Evolutionary conservation across 495 filamentous ascomycete genomes (phyloP).

Genomic region (Sabuloglossum arenarium): DNA sequence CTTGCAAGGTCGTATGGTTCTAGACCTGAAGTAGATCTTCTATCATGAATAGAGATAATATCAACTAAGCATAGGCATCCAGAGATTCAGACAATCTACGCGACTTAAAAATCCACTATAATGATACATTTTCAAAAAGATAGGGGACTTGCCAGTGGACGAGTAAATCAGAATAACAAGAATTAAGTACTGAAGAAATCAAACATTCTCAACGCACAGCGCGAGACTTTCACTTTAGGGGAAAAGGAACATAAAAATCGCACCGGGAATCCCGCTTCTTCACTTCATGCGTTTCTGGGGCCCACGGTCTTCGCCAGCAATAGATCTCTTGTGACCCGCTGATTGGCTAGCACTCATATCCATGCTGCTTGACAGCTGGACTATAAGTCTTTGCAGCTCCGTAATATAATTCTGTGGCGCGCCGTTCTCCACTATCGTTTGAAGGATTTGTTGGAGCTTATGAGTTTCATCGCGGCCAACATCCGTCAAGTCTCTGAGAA

Average conservation of each 20-base stretch:
- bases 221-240: conserved; percentile 15
- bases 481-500: conserved; percentile 19
- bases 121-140: conserved; percentile 7
- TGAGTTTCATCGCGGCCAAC: conserved; percentile 16
- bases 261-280: background rate
- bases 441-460: conserved; percentile 12
- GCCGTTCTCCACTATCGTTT: conserved; percentile 21
- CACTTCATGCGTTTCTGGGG: background rate
- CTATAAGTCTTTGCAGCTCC: conserved; percentile 13
- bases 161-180: too few relatives aligned
- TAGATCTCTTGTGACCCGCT: background rate
- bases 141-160: too few relatives aligned
- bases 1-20: conserved; percentile 35
- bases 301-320: background rate
- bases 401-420: conserved; percentile 18
- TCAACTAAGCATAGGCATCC: background rate
- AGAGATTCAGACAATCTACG: background rate
- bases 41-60: background rate
- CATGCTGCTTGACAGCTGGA: conserved; percentile 3
- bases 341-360: background rate
- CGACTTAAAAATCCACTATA: background rate
- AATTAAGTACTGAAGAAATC: too few relatives aligned
- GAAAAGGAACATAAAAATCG: background rate
- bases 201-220: conserved; percentile 10
- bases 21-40: conserved; percentile 27